Percentiles rank a stretch among this genome's conserved stretches.
Conservation (phyloP, 2,329 filamentous ascomycete species). For the Alternaria metachromatica region DNA sequence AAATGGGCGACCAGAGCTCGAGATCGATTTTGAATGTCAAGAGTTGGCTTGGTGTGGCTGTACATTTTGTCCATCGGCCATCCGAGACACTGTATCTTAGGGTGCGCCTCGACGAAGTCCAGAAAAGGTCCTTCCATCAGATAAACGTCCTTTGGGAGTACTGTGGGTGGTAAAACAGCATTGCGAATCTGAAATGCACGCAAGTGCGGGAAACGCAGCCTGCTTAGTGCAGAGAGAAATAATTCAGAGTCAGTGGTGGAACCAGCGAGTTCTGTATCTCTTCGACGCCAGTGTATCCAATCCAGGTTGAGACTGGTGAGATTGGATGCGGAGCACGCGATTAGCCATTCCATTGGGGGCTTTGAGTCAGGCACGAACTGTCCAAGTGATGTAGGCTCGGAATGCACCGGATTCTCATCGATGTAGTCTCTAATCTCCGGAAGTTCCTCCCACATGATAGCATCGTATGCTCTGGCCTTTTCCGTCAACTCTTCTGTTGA, state of each 20-base stretch:
- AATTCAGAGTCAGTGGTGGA: constrained; percentile 9
- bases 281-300: constrained; percentile 43
- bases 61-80: constrained; percentile 58
- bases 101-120: constrained; percentile 54
- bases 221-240: constrained; percentile 38
- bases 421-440: constrained; percentile 33
- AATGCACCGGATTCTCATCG: constrained; percentile 14
- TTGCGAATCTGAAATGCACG: constrained; percentile 57
- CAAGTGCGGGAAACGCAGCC: constrained; percentile 52
- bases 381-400: neutral
- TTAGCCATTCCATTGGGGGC: constrained; percentile 24
- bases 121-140: constrained; percentile 49
- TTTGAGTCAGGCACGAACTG: constrained; percentile 9
- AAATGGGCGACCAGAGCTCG: constrained; percentile 49
- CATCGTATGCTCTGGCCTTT: constrained; percentile 33
- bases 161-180: constrained; percentile 47
- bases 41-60: constrained; percentile 31
- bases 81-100: constrained; percentile 52
- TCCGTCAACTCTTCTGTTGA: constrained; percentile 19
- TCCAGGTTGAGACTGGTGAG: constrained; percentile 45
- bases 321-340: constrained; percentile 28
- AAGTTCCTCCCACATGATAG: constrained; percentile 34
- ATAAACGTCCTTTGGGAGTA: constrained; percentile 46
- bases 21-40: constrained; percentile 30
- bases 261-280: constrained; percentile 16